Evolutionary conservation across 2,329 filamentous ascomycete genomes (phyloP).

Genomic region (Sclerotinia subarctica): DNA sequence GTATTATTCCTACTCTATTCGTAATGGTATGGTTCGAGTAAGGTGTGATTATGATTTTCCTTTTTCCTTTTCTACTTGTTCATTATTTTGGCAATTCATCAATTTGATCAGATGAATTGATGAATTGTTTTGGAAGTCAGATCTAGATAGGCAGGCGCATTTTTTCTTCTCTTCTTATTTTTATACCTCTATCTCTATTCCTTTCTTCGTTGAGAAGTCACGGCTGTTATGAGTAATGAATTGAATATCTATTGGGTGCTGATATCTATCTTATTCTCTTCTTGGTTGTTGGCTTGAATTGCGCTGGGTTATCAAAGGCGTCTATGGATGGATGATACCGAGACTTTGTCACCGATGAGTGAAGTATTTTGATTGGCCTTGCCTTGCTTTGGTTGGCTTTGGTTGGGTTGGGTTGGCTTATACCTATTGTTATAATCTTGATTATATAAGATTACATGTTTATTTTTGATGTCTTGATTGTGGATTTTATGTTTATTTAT

Average conservation of each 20-base stretch:
- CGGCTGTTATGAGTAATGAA: slow-evolving; percentile 13
- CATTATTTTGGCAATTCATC: slow-evolving; percentile 17
- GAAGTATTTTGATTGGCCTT: background rate
- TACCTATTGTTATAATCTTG: no score
- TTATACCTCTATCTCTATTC: background rate
- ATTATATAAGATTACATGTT: no score
- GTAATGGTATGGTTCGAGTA: slow-evolving; percentile 26
- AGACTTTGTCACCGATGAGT: background rate
- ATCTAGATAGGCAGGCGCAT: slow-evolving; percentile 16
- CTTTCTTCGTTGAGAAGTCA: background rate
- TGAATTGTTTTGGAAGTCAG: slow-evolving; percentile 14
- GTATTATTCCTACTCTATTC: slow-evolving; percentile 9
- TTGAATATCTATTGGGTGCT: background rate
- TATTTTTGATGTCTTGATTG: no score
- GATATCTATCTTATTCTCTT: background rate
- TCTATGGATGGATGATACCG: background rate
- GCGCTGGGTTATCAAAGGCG: background rate
- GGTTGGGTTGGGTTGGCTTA: background rate
- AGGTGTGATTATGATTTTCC: slow-evolving; percentile 19
- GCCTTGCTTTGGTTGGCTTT: no score
- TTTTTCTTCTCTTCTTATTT: background rate
- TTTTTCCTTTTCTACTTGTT: slow-evolving; percentile 14
- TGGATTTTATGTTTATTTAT: no score
- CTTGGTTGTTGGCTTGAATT: background rate
- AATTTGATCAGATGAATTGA: slow-evolving; percentile 17